These are phyloP conservation scores for Eremothecium sinecaudum DNA, from an alignment of 1,139 yeast species.

Conservation along the genomic window DNA sequence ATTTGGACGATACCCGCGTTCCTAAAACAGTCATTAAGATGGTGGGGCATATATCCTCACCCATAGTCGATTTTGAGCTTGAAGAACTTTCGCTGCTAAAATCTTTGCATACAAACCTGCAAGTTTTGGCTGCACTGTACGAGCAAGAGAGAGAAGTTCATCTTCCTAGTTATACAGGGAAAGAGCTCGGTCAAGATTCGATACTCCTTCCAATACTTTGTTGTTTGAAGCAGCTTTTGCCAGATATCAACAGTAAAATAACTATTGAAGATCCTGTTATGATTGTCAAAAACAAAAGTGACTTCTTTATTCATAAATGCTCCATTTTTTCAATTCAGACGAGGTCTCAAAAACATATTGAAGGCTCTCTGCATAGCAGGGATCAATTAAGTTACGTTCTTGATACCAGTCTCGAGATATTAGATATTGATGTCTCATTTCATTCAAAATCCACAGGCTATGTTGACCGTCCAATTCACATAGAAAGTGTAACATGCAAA, in stretches of 20 bases:
- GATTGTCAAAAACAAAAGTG: conserved; percentile 21
- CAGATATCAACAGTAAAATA: conserved; percentile 24
- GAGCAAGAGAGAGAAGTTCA: background rate
- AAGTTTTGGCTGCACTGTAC: conserved; percentile 17
- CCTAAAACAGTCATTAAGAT: conserved; percentile 42
- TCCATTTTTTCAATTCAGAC: conserved; percentile 15
- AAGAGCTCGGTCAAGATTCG: background rate
- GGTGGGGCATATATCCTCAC: conserved; percentile 42
- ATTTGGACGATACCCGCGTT: conserved; percentile 32
- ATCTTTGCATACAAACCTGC: conserved; percentile 27
- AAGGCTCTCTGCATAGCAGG: conserved; percentile 9
- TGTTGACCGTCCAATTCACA: conserved; percentile 17
- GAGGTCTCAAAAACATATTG: conserved; percentile 17
- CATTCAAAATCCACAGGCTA: conserved; percentile 11
- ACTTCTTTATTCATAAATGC: conserved; percentile 18
- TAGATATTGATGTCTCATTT: conserved; percentile 15
- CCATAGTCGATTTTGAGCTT: conserved; percentile 34
- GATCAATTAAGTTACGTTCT: conserved; percentile 16
- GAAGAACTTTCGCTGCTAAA: conserved; percentile 29
- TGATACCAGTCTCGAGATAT: conserved; percentile 18
- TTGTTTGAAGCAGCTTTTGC: conserved; percentile 24
- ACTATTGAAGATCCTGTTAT: conserved; percentile 29
- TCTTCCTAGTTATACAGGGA: conserved; percentile 1
- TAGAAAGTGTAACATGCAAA: conserved; percentile 21
- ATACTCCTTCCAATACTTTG: conserved; percentile 10